Evolutionary conservation across 2,329 filamentous ascomycete genomes (phyloP).

Genomic region (Alternaria incomplexa): DNA sequence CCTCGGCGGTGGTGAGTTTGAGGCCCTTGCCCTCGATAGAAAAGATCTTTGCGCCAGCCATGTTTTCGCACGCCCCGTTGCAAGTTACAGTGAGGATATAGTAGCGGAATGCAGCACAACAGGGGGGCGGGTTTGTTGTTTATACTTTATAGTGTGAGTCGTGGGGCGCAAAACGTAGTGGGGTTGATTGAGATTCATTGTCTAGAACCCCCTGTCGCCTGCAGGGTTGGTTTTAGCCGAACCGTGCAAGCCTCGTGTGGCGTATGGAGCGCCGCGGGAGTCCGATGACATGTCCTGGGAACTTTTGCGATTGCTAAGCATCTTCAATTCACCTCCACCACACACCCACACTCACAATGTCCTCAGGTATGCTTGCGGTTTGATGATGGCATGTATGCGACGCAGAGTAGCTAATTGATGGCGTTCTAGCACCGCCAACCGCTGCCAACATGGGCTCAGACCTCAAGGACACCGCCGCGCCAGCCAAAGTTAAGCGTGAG

Average conservation of each 20-base stretch:
- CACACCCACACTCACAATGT: constrained; percentile 34
- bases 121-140: background rate
- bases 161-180: constrained; percentile 27
- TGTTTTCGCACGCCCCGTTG: constrained; percentile 29
- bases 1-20: constrained; percentile 87
- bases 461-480: constrained; percentile 49
- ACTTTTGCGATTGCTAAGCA: constrained; percentile 39
- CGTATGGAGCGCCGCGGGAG: constrained; percentile 18
- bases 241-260: constrained; percentile 3
- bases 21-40: constrained; percentile 90
- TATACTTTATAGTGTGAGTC: constrained; percentile 3
- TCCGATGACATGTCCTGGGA: constrained; percentile 27
- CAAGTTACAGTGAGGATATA: constrained; percentile 1
- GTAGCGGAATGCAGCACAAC: background rate
- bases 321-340: constrained; percentile 19
- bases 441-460: constrained; percentile 55
- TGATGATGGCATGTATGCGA: background rate
- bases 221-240: constrained; percentile 12
- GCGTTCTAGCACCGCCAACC: constrained; percentile 33
- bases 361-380: constrained; percentile 37
- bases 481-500: constrained; percentile 52
- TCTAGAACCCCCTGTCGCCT: constrained; percentile 14
- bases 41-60: constrained; percentile 70
- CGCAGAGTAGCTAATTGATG: constrained; percentile 9
- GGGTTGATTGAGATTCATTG: constrained; percentile 28